phyloP scores from a whole-genome alignment of 345 rosid genomes.

The Eucalyptus grandis region DNA sequence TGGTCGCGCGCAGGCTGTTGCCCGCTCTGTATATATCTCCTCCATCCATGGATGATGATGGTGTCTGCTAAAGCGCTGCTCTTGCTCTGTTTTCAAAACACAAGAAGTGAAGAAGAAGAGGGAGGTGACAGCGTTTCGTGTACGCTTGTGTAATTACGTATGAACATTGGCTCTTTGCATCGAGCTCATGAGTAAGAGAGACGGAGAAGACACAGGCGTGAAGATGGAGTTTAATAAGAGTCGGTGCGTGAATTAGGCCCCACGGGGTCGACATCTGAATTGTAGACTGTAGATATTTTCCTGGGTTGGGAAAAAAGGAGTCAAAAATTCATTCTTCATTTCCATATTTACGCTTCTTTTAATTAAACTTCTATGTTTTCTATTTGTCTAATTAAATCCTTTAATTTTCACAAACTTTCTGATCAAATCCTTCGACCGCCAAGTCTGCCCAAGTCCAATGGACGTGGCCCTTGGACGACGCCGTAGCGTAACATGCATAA shows the following conservation, averaged over 20 bases:
- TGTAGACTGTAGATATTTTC: not conserved
- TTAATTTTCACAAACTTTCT: not conserved
- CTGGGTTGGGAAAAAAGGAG: not conserved
- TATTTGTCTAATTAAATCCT: not conserved
- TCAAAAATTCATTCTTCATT: not conserved
- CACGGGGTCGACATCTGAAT: not conserved
- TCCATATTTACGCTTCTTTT: too few relatives aligned
- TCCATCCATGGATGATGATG: too few relatives aligned
- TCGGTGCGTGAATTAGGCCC: not conserved
- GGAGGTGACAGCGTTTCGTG: not conserved
- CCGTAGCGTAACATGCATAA: not conserved
- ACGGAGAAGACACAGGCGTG: not conserved
- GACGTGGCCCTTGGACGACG: not conserved
- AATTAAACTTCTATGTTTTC: not conserved
- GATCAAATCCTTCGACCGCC: not conserved
- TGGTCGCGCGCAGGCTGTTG: too few relatives aligned
- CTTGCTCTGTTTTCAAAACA: too few relatives aligned
- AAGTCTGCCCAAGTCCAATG: not conserved
- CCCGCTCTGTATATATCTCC: too few relatives aligned
- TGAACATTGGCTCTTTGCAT: not conserved
- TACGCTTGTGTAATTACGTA: not conserved
- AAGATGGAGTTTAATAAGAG: not conserved
- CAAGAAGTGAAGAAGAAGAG: not conserved
- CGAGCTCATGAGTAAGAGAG: not conserved
- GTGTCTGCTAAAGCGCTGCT: too few relatives aligned